Percentiles rank a stretch among this genome's conserved stretches.
Evolutionary conservation across 768 basidiomycete species (phyloP).

Genomic region (Clitopilus hobsonii): DNA sequence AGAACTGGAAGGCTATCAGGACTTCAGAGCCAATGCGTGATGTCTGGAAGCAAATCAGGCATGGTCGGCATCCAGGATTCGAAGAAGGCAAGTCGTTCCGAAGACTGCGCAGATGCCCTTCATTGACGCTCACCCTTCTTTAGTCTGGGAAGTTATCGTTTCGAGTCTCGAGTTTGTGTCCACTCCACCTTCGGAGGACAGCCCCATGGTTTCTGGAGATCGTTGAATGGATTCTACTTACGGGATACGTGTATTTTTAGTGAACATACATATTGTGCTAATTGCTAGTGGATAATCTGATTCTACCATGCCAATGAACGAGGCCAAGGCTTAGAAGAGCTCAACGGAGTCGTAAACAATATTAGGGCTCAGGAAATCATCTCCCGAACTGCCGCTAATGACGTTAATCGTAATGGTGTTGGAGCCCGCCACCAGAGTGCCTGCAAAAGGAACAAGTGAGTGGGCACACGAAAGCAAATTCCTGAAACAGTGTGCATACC

Average conservation of each 20-base stretch:
- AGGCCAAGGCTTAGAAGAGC: conserved; percentile 24
- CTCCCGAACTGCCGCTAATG: conserved; percentile 40
- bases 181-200: background rate
- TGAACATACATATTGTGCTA: background rate
- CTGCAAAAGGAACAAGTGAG: conserved; percentile 8
- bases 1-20: conserved; percentile 80
- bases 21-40: conserved; percentile 77
- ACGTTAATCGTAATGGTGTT: conserved; percentile 41
- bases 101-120: background rate
- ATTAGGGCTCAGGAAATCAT: conserved; percentile 40
- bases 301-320: background rate
- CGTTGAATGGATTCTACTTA: background rate
- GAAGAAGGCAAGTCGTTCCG: conserved; percentile 59
- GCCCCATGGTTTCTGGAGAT: background rate
- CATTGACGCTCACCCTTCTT: background rate
- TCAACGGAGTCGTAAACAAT: conserved; percentile 40
- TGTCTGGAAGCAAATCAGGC: conserved; percentile 82
- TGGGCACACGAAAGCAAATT: background rate
- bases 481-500: conserved; percentile 16
- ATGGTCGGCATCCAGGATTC: conserved; percentile 81
- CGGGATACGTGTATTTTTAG: background rate
- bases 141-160: conserved; percentile 68
- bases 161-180: conserved; percentile 57
- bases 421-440: conserved; percentile 29
- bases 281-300: background rate